Conservation (phyloP, 768 basidiomycete genomes). For the Leucosporidium scottii region DNA sequence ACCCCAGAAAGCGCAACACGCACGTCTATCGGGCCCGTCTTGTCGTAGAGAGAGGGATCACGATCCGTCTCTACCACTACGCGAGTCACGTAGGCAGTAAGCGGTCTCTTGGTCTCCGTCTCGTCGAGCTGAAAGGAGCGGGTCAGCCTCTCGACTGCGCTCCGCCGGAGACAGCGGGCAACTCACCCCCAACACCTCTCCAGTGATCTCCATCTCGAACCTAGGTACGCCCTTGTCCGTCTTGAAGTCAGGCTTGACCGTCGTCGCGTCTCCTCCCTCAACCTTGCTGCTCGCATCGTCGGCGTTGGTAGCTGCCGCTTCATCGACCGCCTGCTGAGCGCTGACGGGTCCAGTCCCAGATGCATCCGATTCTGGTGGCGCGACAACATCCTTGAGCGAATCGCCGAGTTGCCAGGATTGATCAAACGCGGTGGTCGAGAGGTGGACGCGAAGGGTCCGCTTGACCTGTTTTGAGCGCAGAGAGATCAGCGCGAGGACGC, state of each 20-base stretch:
- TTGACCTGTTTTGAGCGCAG: slow-evolving; percentile 1
- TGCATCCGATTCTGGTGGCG: neutral
- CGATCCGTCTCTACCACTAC: slow-evolving; percentile 83
- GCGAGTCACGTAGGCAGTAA: slow-evolving; percentile 74
- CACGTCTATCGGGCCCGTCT: slow-evolving; percentile 86
- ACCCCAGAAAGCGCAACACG: slow-evolving; percentile 25
- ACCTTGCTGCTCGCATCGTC: neutral
- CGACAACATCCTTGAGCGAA: neutral
- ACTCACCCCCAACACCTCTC: slow-evolving; percentile 7
- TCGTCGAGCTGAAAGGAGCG: neutral
- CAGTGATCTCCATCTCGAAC: slow-evolving; percentile 14
- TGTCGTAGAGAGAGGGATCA: slow-evolving; percentile 69
- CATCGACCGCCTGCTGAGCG: neutral
- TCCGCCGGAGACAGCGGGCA: too few relatives aligned
- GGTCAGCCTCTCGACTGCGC: too few relatives aligned
- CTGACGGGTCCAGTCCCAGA: neutral
- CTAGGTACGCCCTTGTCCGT: slow-evolving; percentile 10
- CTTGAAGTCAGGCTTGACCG: neutral
- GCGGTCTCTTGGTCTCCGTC: slow-evolving; percentile 47
- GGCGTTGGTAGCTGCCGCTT: neutral
- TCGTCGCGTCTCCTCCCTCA: neutral
- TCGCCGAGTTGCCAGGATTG: slow-evolving; percentile 25
- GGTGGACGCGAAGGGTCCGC: slow-evolving; percentile 21
- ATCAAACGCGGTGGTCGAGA: slow-evolving; percentile 4
- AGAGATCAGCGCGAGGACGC: neutral